Base-by-base conservation (phyloP, 176 grass and related monocot genomes). In the Rhynchospora breviuscula region DNA sequence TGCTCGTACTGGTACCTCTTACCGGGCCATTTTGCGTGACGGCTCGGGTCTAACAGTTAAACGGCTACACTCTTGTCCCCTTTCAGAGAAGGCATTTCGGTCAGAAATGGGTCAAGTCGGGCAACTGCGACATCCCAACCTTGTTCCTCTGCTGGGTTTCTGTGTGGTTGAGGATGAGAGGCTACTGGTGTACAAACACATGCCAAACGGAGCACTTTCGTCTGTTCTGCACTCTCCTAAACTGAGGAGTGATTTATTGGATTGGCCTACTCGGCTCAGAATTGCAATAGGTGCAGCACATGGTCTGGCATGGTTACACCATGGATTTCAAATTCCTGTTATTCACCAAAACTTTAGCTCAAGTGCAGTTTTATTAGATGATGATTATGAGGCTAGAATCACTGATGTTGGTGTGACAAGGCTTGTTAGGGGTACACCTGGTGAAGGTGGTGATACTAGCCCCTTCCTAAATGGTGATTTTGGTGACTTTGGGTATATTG, bases 81-180 rank as follows among this genome's bases (percentile, higher is more conserved):
- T 98, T 18, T 89, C 92, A 13, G 95, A 98, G 89, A 98, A 98
- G 82, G 86, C 67, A 0, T 99, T 99, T 87, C 81, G 88, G 5
- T 84, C 80, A 0, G 97, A 96, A 83, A 99, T 99, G 97, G 66
- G 83, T 15, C 85, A 93, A 22, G 82, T 99, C 17, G 97, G 93
- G 54, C 91, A 92, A 87, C 88, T 98, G 33, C 86, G 95, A 0
- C 95, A 98, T 49, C 93, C 97, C 29, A 95, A 99, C 82, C 94
- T 99, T 25, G 97, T 93, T 75, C 97, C 97, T 8, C 88, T 99
- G 25, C 87, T 99, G 45, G 97, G 97, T 0, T 99, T 99, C 86
- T 99, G 97, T 72, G 88, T 96, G 4, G 93, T 99, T 1, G 97
- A 99, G 88, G 93, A 99, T 47, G 97, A 99, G 88, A 85, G 93